Base-by-base conservation (phyloP, 2,329 filamentous ascomycete genomes). In the Fusarium virguliforme region DNA sequence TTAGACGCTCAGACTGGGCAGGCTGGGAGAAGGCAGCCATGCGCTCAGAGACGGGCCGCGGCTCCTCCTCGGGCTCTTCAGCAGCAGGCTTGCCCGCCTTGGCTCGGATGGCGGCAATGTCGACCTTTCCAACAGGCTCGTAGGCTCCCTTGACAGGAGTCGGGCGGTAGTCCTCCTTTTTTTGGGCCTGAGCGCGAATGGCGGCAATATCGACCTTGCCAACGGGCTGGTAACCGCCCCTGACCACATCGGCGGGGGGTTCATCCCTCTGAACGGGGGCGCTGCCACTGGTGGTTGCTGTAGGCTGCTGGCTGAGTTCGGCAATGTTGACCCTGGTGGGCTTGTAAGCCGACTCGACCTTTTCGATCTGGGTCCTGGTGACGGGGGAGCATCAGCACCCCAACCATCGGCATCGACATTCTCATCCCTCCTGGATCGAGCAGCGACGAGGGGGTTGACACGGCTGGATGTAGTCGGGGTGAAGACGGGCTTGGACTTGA, bases 201-300 rank as follows among this genome's bases (percentile, higher is more conserved):
- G 94, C 95, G 26, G 92, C 92, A 82, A 99, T 98, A 77, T 99
- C 95, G n/a, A 99, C 93, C 83, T 98, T 98, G 62, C 96, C 96
- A 75, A 99, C 85, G 22, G 96, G 96, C 80, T 98, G 94, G 81
- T 99, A 99, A 15, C 88, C 92, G 48, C 96, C 96, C 77, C 84
- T 92, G 57, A 98, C 90, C 22, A 98, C 88, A 77, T 94, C 92
- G 26, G 81, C 74, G 35, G 74, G 62, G 6, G 82, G 80, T 53
- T 88, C 85, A 51, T 87, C 82, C 38, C 79, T 77, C 58, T 80
- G 79, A 41, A 83, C 75, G 32, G 85, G 80, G 59, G 84, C 81
- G 60, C 86, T 84, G 77, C 88, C 89, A 71, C 88, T 83, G n/a
- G 91, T 89, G 10, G 91, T 85, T 70, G 93, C 87, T 74, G 87